Conservation (phyloP, 768 basidiomycete species). For the Pleurotus citrinopileatus region DNA sequence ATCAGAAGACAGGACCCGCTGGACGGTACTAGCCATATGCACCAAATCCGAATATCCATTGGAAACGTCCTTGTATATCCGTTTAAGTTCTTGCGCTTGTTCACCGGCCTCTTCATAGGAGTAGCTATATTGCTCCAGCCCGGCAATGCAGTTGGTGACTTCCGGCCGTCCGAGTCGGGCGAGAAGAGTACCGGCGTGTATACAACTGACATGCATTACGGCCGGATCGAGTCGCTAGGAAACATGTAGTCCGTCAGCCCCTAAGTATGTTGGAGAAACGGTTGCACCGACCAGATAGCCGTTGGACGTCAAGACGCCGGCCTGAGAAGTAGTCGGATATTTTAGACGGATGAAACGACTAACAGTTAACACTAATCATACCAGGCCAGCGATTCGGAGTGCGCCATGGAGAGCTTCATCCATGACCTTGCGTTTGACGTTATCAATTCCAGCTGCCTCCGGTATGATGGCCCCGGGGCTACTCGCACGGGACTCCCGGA, state of each 20-base stretch:
- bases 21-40: conserved; percentile 2
- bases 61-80: conserved; percentile 31
- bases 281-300: conserved; percentile 68
- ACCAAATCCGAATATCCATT: conserved; percentile 11
- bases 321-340: conserved; percentile 33
- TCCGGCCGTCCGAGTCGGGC: conserved; percentile 83
- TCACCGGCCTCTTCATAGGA: conserved; percentile 87
- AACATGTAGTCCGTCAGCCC: not conserved
- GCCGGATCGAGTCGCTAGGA: conserved; percentile 76
- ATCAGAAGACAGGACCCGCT: not conserved
- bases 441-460: conserved; percentile 53
- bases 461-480: conserved; percentile 29
- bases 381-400: conserved; percentile 84
- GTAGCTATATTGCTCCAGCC: conserved; percentile 84
- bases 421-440: conserved; percentile 63
- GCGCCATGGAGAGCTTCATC: conserved; percentile 87
- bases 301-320: conserved; percentile 80
- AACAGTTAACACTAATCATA: conserved; percentile 30
- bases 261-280: not conserved
- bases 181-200: conserved; percentile 78
- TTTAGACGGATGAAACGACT: not conserved
- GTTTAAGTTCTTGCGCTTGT: conserved; percentile 68
- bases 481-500: conserved; percentile 60
- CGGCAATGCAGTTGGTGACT: conserved; percentile 79
- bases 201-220: conserved; percentile 85